phyloP scores from a whole-genome alignment of 352 stramenopile genomes.

The Globisporangium echinulatum region DNA sequence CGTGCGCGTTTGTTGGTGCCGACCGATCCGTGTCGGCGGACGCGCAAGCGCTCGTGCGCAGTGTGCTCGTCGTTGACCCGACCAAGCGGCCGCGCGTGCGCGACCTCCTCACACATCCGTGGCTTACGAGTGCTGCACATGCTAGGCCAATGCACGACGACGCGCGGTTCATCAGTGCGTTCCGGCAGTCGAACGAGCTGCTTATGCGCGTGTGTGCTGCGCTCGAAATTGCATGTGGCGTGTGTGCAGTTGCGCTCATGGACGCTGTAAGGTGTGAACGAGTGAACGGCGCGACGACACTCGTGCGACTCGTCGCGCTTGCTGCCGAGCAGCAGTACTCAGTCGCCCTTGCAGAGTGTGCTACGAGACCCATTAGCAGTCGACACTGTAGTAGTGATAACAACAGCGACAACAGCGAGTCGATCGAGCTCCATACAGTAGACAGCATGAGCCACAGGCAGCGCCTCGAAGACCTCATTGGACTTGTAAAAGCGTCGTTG shows the following conservation, averaged over 20 bases:
- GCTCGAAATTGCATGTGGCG: conserved; percentile 16
- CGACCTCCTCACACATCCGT: conserved; percentile 31
- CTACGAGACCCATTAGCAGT: not conserved
- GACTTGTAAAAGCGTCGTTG: conserved; percentile 36
- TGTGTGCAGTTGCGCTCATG: conserved; percentile 3
- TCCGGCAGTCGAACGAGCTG: conserved; percentile 19
- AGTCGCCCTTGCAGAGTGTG: not conserved
- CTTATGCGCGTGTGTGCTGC: conserved; percentile 10
- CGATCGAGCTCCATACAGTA: not conserved
- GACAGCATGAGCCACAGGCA: conserved; percentile 24
- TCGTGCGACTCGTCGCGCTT: conserved; percentile 17
- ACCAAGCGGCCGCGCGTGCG: conserved; percentile 26
- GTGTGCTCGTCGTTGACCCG: conserved; percentile 38
- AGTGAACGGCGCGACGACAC: conserved; percentile 15
- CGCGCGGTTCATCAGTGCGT: conserved; percentile 7
- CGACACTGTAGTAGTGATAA: conserved; percentile 1
- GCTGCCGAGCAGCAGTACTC: conserved; percentile 7
- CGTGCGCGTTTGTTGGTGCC: conserved; percentile 11
- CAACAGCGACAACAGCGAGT: conserved; percentile 1
- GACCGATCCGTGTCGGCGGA: conserved; percentile 21
- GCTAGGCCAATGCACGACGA: not conserved
- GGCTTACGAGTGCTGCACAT: conserved; percentile 12
- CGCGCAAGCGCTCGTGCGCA: conserved; percentile 36
- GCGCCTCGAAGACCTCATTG: conserved; percentile 48
- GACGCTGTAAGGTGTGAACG: conserved; percentile 3